Conservation (phyloP, 2,329 filamentous ascomycete species). For the Colletotrichum chrysophilum region DNA sequence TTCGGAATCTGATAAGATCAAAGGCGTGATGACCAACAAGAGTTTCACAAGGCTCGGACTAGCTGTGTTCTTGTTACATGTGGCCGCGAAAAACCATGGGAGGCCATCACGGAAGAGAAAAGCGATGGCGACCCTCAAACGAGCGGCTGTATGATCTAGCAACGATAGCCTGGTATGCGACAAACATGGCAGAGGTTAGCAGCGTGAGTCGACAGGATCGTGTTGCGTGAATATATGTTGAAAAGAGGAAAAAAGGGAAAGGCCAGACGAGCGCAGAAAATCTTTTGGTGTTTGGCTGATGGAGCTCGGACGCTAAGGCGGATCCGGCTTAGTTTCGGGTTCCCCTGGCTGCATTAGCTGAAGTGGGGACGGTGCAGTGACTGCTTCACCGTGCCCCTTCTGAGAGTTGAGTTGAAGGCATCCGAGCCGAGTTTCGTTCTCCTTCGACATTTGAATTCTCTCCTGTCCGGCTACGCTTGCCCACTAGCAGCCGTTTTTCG, state of each 20-base stretch:
- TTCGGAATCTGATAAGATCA: neutral
- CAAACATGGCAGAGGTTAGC: slow-evolving; percentile 13
- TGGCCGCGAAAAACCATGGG: slow-evolving; percentile 50
- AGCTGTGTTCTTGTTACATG: slow-evolving; percentile 27
- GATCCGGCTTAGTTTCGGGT: slow-evolving; percentile 1
- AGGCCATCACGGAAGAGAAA: slow-evolving; percentile 41
- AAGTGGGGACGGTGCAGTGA: neutral
- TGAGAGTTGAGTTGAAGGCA: neutral
- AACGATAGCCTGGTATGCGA: slow-evolving; percentile 16
- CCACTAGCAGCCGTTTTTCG: neutral
- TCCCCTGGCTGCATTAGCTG: neutral
- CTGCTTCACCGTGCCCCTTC: neutral
- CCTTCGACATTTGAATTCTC: neutral
- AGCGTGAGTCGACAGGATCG: slow-evolving; percentile 18
- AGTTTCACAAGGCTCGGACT: neutral
- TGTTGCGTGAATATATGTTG: slow-evolving; percentile 17
- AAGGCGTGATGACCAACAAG: neutral
- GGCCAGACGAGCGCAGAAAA: slow-evolving; percentile 1
- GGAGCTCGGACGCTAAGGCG: neutral
- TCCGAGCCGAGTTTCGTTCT: neutral
- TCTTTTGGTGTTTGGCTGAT: neutral
- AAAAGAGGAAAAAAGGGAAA: neutral
- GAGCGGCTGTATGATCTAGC: slow-evolving; percentile 21
- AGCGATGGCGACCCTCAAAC: slow-evolving; percentile 45
- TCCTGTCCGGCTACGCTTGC: neutral